Evolutionary conservation across 768 basidiomycete genomes (phyloP).

Genomic region (Russula abietina): DNA sequence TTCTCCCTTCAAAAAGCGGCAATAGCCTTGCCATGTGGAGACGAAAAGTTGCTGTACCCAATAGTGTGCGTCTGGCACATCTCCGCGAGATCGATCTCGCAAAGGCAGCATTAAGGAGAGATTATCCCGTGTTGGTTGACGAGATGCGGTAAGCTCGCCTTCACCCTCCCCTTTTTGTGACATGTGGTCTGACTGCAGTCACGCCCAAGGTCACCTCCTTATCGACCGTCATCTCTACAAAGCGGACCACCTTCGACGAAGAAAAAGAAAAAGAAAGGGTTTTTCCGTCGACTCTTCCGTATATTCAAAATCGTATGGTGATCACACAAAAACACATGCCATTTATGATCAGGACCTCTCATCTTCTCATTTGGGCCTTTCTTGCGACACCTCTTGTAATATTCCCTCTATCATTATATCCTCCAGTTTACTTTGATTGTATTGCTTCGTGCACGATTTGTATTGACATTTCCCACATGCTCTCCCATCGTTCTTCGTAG

Average conservation of each 20-base stretch:
- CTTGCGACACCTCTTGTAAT: slow-evolving; percentile 13
- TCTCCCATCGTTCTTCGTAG: slow-evolving; percentile 1
- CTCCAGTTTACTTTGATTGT: slow-evolving; percentile 12
- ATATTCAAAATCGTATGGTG: slow-evolving; percentile 24
- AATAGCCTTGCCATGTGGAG: slow-evolving; percentile 27
- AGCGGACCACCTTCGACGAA: slow-evolving; percentile 4
- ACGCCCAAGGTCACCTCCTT: slow-evolving; percentile 12
- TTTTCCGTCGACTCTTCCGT: slow-evolving; percentile 23
- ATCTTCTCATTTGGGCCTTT: neutral
- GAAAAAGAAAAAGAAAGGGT: slow-evolving; percentile 26
- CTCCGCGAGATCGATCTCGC: slow-evolving; percentile 20
- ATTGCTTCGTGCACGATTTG: slow-evolving; percentile 13
- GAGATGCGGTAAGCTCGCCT: slow-evolving; percentile 16
- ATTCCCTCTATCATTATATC: slow-evolving; percentile 19
- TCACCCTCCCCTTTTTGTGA: neutral
- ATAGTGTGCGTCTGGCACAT: slow-evolving; percentile 17
- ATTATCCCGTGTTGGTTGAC: slow-evolving; percentile 22
- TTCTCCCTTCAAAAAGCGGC: slow-evolving; percentile 26
- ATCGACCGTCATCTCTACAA: slow-evolving; percentile 5
- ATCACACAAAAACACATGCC: neutral
- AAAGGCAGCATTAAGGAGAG: slow-evolving; percentile 22
- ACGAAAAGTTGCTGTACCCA: slow-evolving; percentile 22
- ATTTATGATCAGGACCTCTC: neutral
- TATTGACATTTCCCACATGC: slow-evolving; percentile 10
- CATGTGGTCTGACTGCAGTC: neutral